A percentile compares a stretch with the other conserved stretches of the same genome.
These are phyloP conservation scores for Verticillium zaregamsianum DNA, from an alignment of 2,329 filamentous ascomycete genomes.

Conservation along the genomic window DNA sequence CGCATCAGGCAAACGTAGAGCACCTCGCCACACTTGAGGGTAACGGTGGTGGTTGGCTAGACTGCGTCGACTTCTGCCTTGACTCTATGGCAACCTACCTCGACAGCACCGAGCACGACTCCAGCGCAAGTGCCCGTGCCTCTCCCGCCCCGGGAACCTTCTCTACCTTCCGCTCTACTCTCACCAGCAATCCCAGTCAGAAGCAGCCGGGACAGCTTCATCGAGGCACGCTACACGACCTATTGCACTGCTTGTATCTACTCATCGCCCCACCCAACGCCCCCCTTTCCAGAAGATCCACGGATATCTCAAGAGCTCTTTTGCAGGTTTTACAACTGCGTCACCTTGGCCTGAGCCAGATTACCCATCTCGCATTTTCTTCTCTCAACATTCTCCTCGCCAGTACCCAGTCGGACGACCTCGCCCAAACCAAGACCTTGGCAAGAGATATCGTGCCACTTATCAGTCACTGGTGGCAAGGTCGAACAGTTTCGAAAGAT, in stretches of 20 bases:
- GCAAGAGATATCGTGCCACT: conserved; percentile 63
- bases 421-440: conserved; percentile 55
- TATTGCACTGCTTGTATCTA: conserved; percentile 61
- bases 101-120: conserved; percentile 30
- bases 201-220: conserved; percentile 16
- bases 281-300: conserved; percentile 54
- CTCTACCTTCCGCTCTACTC: background rate
- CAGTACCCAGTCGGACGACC: conserved; percentile 64
- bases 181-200: conserved; percentile 5
- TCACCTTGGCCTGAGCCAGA: conserved; percentile 52
- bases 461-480: conserved; percentile 72
- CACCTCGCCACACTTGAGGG: conserved; percentile 53
- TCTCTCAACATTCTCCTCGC: conserved; percentile 69
- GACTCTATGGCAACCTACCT: conserved; percentile 53
- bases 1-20: conserved; percentile 74
- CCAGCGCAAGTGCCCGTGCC: conserved; percentile 28
- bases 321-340: conserved; percentile 59
- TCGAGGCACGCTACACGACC: conserved; percentile 32
- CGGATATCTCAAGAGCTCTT: conserved; percentile 51
- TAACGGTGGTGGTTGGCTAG: conserved; percentile 60
- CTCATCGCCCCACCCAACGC: conserved; percentile 65
- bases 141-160: conserved; percentile 41
- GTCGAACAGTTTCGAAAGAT: conserved; percentile 59
- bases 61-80: conserved; percentile 67
- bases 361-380: conserved; percentile 71